Base-by-base conservation (phyloP, 768 basidiomycete species). In the Epithele typhae region DNA sequence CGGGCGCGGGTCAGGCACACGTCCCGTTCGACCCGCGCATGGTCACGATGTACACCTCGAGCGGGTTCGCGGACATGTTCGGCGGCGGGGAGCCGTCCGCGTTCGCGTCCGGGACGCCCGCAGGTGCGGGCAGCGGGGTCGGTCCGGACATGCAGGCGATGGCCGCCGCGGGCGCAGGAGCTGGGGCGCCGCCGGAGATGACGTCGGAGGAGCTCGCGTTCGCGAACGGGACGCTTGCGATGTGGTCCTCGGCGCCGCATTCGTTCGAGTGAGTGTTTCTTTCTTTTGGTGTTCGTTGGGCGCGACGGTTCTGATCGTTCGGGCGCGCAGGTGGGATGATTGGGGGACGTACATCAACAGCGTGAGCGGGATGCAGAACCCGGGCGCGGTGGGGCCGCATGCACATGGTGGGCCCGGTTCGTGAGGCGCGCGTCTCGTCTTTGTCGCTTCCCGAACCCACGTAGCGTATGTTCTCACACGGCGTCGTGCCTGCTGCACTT, bases 211-310 rank as follows among this genome's bases (percentile, higher is more conserved):
- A 49, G 22, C 24, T 51, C 34, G 43, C 56, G 46, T 58, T 52
- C 30, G 42, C 53, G 59, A 74, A 81, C 52, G 63, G 66, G 45
- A 74, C 74, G 37, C 70, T 82, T 54, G 68, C 70, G 12, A 78
- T 82, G 76, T 85, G 81, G 82, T 77, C 79, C 10, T 71, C 67
- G 41, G 78, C 80, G 19, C 80, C 81, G 12, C 70, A 72, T 11
- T 73, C 74, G 17, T 81, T 81, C 45, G 79, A 79, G 83, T 84
- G 56, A 54, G 80, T 69, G 3, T 4, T 37, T n/a, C 36, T 37
- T n/a, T 21, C 25, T 24, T 2, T 36, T 5, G 17, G 30, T 25
- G 14, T n/a, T 19, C 22, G 21, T 39, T 32, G 18, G 37, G 11
- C 23, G 18, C 11, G 15, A 17, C 24, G 5, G 25, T 4, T 14